Percentiles rank a stretch among this genome's conserved stretches.
Conservation (phyloP, 176 grass and related monocot genomes). For the Oryza australiensis region DNA sequence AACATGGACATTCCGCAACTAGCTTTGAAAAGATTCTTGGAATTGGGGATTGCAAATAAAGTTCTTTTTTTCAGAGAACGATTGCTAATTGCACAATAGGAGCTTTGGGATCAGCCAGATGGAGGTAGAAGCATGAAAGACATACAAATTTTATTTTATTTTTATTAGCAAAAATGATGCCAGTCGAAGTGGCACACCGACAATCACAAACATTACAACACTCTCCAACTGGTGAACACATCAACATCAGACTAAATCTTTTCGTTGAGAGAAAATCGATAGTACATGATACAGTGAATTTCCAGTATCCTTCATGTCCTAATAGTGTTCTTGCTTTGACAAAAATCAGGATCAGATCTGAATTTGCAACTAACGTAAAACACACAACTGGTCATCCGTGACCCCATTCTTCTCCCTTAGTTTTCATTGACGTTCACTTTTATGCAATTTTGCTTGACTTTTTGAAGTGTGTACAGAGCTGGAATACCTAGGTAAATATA, state of each 20-base stretch:
- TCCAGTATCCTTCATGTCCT: slow-evolving; percentile 19
- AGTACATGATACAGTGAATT: slow-evolving; percentile 21
- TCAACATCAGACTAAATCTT: not conserved
- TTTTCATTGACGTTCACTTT: slow-evolving; percentile 30
- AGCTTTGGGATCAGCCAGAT: not conserved
- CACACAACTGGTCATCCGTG: slow-evolving; percentile 30
- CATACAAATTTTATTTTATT: slow-evolving; percentile 4
- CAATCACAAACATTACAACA: not conserved
- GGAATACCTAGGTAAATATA: slow-evolving; percentile 12
- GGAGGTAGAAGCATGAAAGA: not conserved
- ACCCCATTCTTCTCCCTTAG: slow-evolving; percentile 26
- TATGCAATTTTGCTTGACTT: slow-evolving; percentile 26
- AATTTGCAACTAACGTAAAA: slow-evolving; percentile 39
- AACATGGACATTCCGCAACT: no score
- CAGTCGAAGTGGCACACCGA: not conserved
- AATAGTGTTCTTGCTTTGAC: slow-evolving; percentile 23
- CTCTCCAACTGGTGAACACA: not conserved
- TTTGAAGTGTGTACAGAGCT: slow-evolving; percentile 37
- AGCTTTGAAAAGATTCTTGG: no score
- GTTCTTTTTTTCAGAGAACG: not conserved
- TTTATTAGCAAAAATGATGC: slow-evolving; percentile 11
- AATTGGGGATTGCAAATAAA: not conserved
- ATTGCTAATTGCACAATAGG: no score
- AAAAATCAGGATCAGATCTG: slow-evolving; percentile 19
- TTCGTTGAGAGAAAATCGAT: not conserved